Evolutionary conservation across 768 basidiomycete genomes (phyloP).

Genomic region (Asterophora parasitica): DNA sequence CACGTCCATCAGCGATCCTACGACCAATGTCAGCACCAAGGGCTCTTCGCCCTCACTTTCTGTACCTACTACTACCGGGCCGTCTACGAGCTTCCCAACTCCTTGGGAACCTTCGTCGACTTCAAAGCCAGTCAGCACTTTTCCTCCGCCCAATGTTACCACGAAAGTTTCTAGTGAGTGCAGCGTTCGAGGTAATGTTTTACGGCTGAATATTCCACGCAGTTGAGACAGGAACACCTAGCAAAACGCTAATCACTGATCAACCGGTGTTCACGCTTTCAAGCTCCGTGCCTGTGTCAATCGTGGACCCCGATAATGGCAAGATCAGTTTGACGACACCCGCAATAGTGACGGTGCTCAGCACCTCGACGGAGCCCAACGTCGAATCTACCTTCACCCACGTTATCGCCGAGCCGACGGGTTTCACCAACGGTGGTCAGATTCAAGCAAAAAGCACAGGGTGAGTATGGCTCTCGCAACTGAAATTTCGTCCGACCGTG

Average conservation of each 20-base stretch:
- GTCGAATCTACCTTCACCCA: conserved; percentile 47
- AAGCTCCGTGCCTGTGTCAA: conserved; percentile 36
- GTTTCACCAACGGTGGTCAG: conserved; percentile 18
- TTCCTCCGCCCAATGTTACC: neutral
- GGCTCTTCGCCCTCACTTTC: neutral
- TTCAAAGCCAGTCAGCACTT: neutral
- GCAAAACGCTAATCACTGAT: conserved; percentile 28
- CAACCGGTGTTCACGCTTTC: conserved; percentile 39
- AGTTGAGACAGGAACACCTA: conserved; percentile 7
- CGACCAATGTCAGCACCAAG: neutral
- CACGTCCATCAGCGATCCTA: neutral
- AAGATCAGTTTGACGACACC: conserved; percentile 37
- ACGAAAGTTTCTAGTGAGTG: conserved; percentile 9
- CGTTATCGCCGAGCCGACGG: conserved; percentile 47
- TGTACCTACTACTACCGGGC: neutral
- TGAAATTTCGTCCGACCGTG: neutral
- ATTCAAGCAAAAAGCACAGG: conserved; percentile 15
- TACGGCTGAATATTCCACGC: neutral
- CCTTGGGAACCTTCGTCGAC: neutral
- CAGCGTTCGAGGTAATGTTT: neutral
- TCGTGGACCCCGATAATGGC: conserved; percentile 32
- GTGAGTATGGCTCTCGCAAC: conserved; percentile 12
- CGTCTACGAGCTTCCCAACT: too few relatives aligned
- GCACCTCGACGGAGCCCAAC: conserved; percentile 40
- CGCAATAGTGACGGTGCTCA: conserved; percentile 41